Conservation (phyloP, 2,329 filamentous ascomycete genomes). For the Xylaria arbuscula region DNA sequence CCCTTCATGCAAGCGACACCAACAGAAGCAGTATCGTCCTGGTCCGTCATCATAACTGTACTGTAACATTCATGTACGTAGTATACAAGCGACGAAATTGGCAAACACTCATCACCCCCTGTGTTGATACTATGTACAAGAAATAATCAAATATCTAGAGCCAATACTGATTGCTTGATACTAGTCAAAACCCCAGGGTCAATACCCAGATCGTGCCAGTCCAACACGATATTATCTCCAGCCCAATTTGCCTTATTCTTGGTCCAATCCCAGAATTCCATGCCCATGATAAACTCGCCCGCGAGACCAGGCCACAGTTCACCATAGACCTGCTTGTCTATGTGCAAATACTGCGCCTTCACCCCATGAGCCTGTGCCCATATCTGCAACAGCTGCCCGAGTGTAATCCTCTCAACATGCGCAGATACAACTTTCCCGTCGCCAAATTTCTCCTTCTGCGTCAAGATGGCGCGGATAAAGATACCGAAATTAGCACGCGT, state of each 20-base stretch:
- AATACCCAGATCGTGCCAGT: slow-evolving; percentile 12
- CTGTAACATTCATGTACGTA: not conserved
- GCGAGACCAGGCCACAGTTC: slow-evolving; percentile 18
- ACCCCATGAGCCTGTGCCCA: slow-evolving; percentile 16
- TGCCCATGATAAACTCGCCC: slow-evolving; percentile 22
- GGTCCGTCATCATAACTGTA: too few species aligned
- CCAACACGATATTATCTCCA: not conserved
- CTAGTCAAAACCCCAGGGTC: not conserved
- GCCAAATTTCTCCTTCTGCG: slow-evolving; percentile 8
- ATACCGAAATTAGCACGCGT: slow-evolving; percentile 23
- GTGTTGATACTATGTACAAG: not conserved
- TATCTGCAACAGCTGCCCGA: slow-evolving; percentile 17
- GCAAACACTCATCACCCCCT: not conserved
- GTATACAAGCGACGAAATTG: not conserved
- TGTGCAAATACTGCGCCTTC: slow-evolving; percentile 14
- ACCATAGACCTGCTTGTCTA: slow-evolving; percentile 12
- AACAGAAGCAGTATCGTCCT: not conserved
- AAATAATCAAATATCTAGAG: not conserved
- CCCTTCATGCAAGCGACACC: not conserved
- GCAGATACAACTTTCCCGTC: slow-evolving; percentile 3
- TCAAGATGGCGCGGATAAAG: slow-evolving; percentile 23
- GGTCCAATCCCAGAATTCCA: slow-evolving; percentile 25
- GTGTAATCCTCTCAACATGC: slow-evolving; percentile 19
- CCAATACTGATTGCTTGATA: slow-evolving; percentile 4
- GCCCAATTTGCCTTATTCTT: slow-evolving; percentile 6